Conservation (phyloP, 2,329 filamentous ascomycete species). For the Macrophomina pseudophaseolina region DNA sequence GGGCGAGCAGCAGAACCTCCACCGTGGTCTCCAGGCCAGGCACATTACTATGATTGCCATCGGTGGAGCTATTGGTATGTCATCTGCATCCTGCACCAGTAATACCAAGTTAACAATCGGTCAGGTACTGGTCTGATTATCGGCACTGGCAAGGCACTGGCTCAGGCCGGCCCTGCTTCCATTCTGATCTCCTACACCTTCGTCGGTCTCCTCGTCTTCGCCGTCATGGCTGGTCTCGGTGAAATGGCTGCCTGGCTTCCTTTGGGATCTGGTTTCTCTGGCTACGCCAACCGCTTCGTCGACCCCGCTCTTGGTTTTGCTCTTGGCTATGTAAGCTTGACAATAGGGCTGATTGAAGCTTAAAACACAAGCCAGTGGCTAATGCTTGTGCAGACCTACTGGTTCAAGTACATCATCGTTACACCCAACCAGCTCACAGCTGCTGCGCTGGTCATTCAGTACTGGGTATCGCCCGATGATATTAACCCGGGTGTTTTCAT, state of each 20-base stretch:
- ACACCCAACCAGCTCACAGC: constrained; percentile 86
- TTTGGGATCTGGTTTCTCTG: constrained; percentile 77
- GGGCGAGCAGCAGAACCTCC: constrained; percentile 41
- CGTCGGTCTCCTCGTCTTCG: constrained; percentile 74
- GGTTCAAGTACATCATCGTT: constrained; percentile 82
- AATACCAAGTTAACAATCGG: not conserved
- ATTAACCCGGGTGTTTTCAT: constrained; percentile 84
- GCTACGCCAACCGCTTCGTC: constrained; percentile 78
- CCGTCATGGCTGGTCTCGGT: constrained; percentile 81
- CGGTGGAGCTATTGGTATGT: constrained; percentile 68
- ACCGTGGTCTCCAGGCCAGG: constrained; percentile 59
- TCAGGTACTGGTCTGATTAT: constrained; percentile 71
- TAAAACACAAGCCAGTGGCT: constrained; percentile 34
- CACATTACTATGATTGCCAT: constrained; percentile 71
- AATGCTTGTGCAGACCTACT: constrained; percentile 49
- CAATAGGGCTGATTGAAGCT: constrained; percentile 27
- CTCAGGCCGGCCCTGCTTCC: constrained; percentile 63
- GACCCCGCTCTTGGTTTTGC: constrained; percentile 82
- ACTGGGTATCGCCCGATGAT: constrained; percentile 69
- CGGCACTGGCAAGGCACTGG: constrained; percentile 61
- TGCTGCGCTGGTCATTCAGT: constrained; percentile 77
- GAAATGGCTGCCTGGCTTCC: constrained; percentile 88
- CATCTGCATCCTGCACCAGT: constrained; percentile 52
- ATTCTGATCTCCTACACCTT: constrained; percentile 74
- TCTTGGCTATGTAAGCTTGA: constrained; percentile 66